Conservation (phyloP, 1,139 yeast species). For the Pichia sp. region DNA sequence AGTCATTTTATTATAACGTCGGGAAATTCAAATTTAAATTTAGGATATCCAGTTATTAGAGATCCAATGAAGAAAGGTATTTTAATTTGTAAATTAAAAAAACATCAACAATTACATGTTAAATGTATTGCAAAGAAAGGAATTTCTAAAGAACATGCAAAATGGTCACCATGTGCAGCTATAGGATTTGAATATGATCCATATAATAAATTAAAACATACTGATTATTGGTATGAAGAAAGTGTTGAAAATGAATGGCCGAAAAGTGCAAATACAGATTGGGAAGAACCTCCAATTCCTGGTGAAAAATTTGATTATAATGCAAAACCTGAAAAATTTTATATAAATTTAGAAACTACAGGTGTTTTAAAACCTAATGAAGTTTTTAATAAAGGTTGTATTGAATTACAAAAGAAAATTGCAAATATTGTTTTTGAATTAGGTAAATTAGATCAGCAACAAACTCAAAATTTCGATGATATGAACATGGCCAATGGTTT, state of each 20-base stretch:
- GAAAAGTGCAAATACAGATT: constrained; percentile 75
- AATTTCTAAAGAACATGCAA: constrained; percentile 96
- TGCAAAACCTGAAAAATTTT: constrained; percentile 76
- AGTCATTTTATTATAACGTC: constrained; percentile 63
- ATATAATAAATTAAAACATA: constrained; percentile 95
- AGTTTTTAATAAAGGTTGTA: constrained; percentile 77
- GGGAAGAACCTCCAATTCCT: constrained; percentile 93
- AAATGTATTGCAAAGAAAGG: constrained; percentile 97
- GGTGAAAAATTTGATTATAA: constrained; percentile 81
- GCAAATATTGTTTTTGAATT: constrained; percentile 85
- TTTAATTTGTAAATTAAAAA: constrained; percentile 81
- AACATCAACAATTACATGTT: constrained; percentile 83
- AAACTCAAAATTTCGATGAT: too few relatives aligned
- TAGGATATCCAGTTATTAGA: constrained; percentile 81
- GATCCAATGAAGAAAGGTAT: constrained; percentile 80
- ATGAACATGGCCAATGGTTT: too few relatives aligned
- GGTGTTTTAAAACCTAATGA: constrained; percentile 88
- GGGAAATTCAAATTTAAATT: constrained; percentile 35
- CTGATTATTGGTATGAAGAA: constrained; percentile 95
- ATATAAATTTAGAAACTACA: constrained; percentile 86
- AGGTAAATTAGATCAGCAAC: constrained; percentile 43
- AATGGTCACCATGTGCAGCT: constrained; percentile 98
- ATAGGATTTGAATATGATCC: constrained; percentile 98
- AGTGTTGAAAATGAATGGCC: constrained; percentile 94
- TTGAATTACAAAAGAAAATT: constrained; percentile 79